Percentiles rank a stretch among this genome's conserved stretches.
Conservation (phyloP, 1,284 basidiomycete genomes). For the Fomitopsis betulina region DNA sequence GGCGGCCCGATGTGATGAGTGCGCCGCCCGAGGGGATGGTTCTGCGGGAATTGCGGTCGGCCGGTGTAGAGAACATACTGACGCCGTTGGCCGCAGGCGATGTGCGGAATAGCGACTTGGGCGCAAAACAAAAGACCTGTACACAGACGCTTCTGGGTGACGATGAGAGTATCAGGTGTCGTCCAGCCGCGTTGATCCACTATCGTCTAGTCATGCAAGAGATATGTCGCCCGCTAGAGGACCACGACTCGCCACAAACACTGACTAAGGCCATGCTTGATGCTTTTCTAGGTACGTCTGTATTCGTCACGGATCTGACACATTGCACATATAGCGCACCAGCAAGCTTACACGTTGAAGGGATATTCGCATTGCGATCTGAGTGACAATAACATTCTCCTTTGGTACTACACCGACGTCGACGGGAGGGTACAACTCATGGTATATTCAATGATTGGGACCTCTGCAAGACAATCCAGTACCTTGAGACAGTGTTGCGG, state of each 20-base stretch:
- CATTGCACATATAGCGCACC: too few relatives aligned
- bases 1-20: too few relatives aligned
- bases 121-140: neutral
- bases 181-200: too few relatives aligned
- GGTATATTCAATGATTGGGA: neutral
- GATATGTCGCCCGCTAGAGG: too few relatives aligned
- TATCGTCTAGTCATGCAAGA: too few relatives aligned
- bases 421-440: too few relatives aligned
- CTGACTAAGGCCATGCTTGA: neutral
- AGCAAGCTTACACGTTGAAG: neutral
- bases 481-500: too few relatives aligned
- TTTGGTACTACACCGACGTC: too few relatives aligned
- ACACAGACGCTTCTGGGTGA: neutral
- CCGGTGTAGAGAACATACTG: neutral
- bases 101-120: neutral
- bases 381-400: too few relatives aligned
- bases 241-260: neutral
- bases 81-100: slow-evolving; percentile 7
- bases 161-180: neutral
- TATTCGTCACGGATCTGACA: too few relatives aligned
- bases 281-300: slow-evolving; percentile 6
- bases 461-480: too few relatives aligned
- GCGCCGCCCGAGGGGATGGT: neutral
- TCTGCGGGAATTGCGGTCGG: neutral
- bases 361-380: too few relatives aligned